These are phyloP conservation scores for Circinella umbellata DNA, from an alignment of 371 early-diverging fungal species.

Conservation along the genomic window DNA sequence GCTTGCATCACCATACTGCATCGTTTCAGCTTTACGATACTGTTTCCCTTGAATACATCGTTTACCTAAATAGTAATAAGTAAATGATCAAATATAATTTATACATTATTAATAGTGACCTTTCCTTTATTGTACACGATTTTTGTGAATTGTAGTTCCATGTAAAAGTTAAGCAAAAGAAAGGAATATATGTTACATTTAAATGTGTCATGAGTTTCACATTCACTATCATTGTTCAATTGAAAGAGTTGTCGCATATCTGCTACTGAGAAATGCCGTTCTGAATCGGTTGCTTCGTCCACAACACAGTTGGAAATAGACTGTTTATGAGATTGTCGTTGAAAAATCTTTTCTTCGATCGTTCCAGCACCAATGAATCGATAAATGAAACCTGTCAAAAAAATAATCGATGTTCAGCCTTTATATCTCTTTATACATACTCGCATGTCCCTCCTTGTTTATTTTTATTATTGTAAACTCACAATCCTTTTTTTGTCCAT, in stretches of 20 bases:
- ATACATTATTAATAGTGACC: background rate
- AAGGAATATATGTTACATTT: constrained; percentile 67
- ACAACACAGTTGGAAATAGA: constrained; percentile 93
- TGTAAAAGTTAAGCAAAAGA: no score
- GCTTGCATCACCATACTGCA: constrained; percentile 78
- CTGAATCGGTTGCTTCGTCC: constrained; percentile 89
- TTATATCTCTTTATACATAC: no score
- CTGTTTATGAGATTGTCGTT: constrained; percentile 89
- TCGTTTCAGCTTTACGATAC: constrained; percentile 68
- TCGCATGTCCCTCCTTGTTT: background rate
- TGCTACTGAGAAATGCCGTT: constrained; percentile 92
- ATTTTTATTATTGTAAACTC: constrained; percentile 19
- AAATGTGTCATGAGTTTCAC: constrained; percentile 96
- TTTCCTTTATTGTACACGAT: no score
- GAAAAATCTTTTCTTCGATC: constrained; percentile 98
- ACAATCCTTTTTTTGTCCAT: constrained; percentile 94
- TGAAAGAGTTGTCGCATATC: constrained; percentile 89
- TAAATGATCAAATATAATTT: no score
- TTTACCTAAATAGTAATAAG: constrained; percentile 16
- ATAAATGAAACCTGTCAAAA: constrained; percentile 85
- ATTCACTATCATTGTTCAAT: constrained; percentile 75
- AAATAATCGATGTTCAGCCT: no score
- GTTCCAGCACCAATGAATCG: constrained; percentile 95
- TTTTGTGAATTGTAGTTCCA: no score
- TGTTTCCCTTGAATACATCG: constrained; percentile 87